A percentile compares a stretch with the other conserved stretches of the same genome.
Conservation (phyloP, 1,284 basidiomycete genomes). For the Porogramme epimiltina region DNA sequence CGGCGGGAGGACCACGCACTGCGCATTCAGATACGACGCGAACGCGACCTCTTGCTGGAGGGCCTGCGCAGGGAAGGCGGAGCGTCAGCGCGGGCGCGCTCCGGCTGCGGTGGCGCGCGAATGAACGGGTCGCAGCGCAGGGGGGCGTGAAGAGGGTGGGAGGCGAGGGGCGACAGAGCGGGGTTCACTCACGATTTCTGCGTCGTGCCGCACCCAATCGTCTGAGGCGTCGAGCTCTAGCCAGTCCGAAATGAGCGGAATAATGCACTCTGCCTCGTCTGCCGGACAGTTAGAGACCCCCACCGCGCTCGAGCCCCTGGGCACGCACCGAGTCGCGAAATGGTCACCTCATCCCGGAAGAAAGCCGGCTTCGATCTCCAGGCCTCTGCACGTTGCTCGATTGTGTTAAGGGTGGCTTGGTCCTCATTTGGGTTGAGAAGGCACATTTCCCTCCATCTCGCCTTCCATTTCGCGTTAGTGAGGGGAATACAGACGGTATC, state of each 20-base stretch:
- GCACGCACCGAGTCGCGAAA: constrained; percentile 77
- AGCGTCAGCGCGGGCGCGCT: neutral
- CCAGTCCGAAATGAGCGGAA: constrained; percentile 89
- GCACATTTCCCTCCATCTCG: constrained; percentile 90
- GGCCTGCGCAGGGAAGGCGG: constrained; percentile 55
- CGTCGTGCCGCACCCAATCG: constrained; percentile 94
- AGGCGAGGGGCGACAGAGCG: neutral
- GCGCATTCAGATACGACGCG: constrained; percentile 89
- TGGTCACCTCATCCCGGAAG: constrained; percentile 83
- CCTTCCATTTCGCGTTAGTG: constrained; percentile 85
- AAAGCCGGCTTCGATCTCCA: constrained; percentile 89
- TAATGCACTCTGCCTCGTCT: constrained; percentile 86
- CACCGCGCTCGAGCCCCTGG: neutral
- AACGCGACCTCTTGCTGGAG: constrained; percentile 93
- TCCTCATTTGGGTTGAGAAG: constrained; percentile 58
- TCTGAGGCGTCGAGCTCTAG: constrained; percentile 92
- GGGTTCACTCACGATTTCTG: constrained; percentile 77
- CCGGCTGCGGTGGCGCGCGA: neutral
- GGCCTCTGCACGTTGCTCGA: constrained; percentile 78
- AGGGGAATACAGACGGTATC: constrained; percentile 79
- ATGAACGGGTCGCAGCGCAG: neutral
- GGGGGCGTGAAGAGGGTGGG: neutral
- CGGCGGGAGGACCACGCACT: constrained; percentile 86
- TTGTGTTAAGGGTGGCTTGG: constrained; percentile 48
- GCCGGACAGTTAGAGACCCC: neutral